These are phyloP conservation scores for Cynanchum wilfordii DNA, from an alignment of 257 asterid species.

Conservation along the genomic window DNA sequence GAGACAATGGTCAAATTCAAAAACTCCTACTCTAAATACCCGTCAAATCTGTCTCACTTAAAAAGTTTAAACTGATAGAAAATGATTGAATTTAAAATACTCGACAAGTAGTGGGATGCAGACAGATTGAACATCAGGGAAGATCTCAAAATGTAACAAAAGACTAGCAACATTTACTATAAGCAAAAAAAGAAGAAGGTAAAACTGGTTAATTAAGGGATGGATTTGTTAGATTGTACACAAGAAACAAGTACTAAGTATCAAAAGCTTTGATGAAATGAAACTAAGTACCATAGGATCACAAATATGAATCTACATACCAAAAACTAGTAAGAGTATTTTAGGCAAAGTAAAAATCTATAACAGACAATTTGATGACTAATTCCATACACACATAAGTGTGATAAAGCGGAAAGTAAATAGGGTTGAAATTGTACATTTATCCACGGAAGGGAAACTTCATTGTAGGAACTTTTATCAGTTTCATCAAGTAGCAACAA, in stretches of 20 bases:
- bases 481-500: not conserved
- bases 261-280: not conserved
- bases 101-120: no score
- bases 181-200: not conserved
- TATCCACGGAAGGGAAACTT: slow-evolving; percentile 4
- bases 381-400: not conserved
- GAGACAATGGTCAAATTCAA: no score
- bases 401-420: not conserved
- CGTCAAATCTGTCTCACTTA: no score
- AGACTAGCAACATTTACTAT: not conserved
- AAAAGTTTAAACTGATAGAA: no score
- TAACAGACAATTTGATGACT: not conserved
- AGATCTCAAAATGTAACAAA: not conserved
- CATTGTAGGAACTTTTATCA: not conserved
- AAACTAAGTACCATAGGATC: not conserved
- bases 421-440: not conserved
- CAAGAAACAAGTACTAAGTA: not conserved
- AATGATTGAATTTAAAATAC: no score
- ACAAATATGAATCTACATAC: not conserved
- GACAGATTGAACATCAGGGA: not conserved
- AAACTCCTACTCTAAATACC: no score
- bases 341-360: not conserved
- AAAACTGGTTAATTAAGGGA: not conserved
- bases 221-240: not conserved
- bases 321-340: not conserved